A percentile compares a stretch with the other conserved stretches of the same genome.
These are phyloP conservation scores for Ambrosiella xylebori DNA, from an alignment of 2,329 filamentous ascomycete species.

Conservation along the genomic window DNA sequence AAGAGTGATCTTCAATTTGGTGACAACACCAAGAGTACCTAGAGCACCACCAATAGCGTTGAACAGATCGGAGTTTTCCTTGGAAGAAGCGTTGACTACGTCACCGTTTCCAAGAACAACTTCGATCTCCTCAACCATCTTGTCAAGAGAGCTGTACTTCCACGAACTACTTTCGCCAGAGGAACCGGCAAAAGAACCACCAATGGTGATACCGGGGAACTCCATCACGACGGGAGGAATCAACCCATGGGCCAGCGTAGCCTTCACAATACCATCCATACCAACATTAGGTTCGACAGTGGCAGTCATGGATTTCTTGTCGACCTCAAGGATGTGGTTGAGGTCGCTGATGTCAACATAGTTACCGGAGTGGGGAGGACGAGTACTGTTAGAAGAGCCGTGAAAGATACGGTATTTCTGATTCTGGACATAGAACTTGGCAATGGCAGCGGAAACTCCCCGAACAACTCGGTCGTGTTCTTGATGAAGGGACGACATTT, in stretches of 20 bases:
- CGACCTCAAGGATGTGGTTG: conserved; percentile 42
- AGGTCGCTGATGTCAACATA: conserved; percentile 52
- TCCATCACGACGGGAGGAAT: conserved; percentile 54
- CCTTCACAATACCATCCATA: conserved; percentile 46
- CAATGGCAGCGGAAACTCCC: conserved; percentile 26
- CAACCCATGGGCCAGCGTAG: conserved; percentile 36
- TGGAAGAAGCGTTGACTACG: conserved; percentile 32
- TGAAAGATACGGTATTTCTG: conserved; percentile 58
- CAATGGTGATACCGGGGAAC: conserved; percentile 55
- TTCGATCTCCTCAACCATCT: conserved; percentile 43
- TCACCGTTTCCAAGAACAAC: conserved; percentile 47
- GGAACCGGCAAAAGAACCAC: conserved; percentile 49
- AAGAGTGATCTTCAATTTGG: conserved; percentile 43
- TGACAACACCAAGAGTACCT: conserved; percentile 50
- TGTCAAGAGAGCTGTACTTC: conserved; percentile 48
- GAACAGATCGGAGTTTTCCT: conserved; percentile 41
- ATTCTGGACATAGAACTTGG: conserved; percentile 25
- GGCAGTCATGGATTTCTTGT: conserved; percentile 34
- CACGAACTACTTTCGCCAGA: conserved; percentile 54
- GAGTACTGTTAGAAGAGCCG: conserved; percentile 61
- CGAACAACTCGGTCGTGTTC: conserved; percentile 28
- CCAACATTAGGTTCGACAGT: conserved; percentile 55
- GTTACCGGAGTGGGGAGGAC: conserved; percentile 32
- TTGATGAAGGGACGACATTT: not conserved
- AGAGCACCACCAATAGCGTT: conserved; percentile 47